Base-by-base conservation (phyloP, 2,329 filamentous ascomycete species). In the Colletotrichum sp. region DNA sequence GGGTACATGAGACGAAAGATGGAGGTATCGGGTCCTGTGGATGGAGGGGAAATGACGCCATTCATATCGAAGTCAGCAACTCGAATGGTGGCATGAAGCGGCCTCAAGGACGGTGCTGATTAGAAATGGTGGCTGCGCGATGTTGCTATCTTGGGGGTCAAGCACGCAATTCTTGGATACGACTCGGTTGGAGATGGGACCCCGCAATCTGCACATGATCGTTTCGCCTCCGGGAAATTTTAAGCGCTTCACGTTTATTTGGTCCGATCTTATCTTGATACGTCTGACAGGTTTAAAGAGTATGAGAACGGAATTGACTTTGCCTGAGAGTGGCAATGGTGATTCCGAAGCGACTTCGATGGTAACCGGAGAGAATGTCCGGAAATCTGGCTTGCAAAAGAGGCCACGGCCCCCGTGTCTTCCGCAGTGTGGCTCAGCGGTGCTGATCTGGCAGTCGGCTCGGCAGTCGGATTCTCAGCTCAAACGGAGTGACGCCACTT, bases 101-200 rank as follows among this genome's bases (percentile, higher is more conserved):
- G 36, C 44, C 26, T 49, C 64, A 18, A 52, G 12, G 24, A 52
- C 13, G 32, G 34, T n/a, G 34, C 30, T 69, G 74, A 76, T 76
- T 74, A 74, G 59, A 24, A 76, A 69, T 74, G 9, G 55, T 72
- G 64, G 32, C 39, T 36, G 70, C 34, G 60, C 59, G 60, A 76
- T 76, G 74, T 76, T 76, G 70, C 70, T 74, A 76, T 73, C 59
- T 63, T 49, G 70, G 65, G 64, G 57, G 36, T 52, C 21, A 52
- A 76, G 74, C 74, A 76, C 74, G 74, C 74, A 73, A 76, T 76
- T 57, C 44, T 34, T 44, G 49, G 64, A 64, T 73, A 34, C 70
- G 49, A 73, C 73, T 69, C 18, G 26, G 34, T 60, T 28, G 26
- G 39, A 26, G 18, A 59, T 59, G 21, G 26, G 34, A 76, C 74